Evolutionary conservation across 2,329 filamentous ascomycete species (phyloP).

Genomic region (Penicillium sp.): DNA sequence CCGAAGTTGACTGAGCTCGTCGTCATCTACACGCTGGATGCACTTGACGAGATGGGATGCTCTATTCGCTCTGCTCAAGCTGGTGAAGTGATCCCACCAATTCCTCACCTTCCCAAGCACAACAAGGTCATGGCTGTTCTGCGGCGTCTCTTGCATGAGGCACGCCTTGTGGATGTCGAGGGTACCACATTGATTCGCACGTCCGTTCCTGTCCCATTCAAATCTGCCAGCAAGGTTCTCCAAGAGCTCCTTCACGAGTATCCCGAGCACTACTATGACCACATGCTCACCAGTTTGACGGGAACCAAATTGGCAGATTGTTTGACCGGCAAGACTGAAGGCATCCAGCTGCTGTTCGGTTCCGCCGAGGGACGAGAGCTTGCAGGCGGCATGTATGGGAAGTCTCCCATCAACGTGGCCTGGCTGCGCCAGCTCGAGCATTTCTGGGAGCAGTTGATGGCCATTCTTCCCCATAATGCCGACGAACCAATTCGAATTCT

Average conservation of each 20-base stretch:
- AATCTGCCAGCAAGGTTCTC: neutral
- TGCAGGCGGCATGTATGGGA: neutral
- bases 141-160: neutral
- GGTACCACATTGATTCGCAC: neutral
- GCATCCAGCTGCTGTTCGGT: neutral
- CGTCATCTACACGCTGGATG: neutral
- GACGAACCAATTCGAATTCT: neutral
- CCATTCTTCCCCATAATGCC: constrained; percentile 11
- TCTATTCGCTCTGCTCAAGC: neutral
- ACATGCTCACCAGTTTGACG: neutral
- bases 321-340: neutral
- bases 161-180: neutral
- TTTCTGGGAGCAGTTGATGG: constrained; percentile 25
- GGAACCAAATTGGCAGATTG: neutral
- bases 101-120: neutral
- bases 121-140: neutral
- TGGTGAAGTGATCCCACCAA: neutral
- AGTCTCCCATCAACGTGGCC: neutral
- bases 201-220: neutral
- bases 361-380: neutral
- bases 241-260: neutral
- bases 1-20: neutral
- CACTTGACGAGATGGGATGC: neutral
- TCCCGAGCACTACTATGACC: neutral
- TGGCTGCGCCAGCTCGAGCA: constrained; percentile 31